Evolutionary conservation across 371 early-diverging fungal genomes (phyloP), one percentile per base, ranked within the genome.

Genomic region (Rhizomucor miehei): DNA sequence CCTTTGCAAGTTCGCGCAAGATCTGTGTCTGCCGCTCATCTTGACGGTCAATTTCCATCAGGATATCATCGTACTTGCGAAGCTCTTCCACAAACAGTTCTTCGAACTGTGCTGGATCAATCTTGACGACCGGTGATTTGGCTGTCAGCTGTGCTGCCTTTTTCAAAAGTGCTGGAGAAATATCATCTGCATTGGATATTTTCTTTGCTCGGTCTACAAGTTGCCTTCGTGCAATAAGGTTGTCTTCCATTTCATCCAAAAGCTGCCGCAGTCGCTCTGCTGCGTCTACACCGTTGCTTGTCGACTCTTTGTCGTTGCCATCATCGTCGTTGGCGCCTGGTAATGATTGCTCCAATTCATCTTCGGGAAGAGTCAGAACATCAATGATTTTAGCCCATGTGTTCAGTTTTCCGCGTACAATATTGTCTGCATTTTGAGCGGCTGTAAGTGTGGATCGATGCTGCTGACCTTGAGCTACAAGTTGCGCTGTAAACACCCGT

Each of bases 61-160:
- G 52, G 62, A 81, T 84, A 1, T 68, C 66, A 52, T 86, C 84
- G 44, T 92, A 93, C 56, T 82, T 84, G 48, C 81, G 71, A 29
- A 92, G 54, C 17, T 84, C 77, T 47, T 86, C 80, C 17, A 72
- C 75, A 72, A 92, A 90, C 40, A 88, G 55, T 10, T 85, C 85
- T 54, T 90, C 89, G 54, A 90, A 90, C 50, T 89, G 88, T n/a
- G 86, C 85, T n/a, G 87, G 78, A 57, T 89, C 90, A 48, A 89
- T 85, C 58, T 87, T 86, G 44, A 82, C 71, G 0, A 82, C 80
- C 0, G 87, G 85, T 6, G 86, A 82, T 24, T 74, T 71, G 16
- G 82, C 68, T 0, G 77, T 80, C 10, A 77, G 51, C 44, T 74
- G 65, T 9, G 76, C 78, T 1, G 81, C 75, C 45, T 76, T 73